A percentile compares a stretch with the other conserved stretches of the same genome.
These are phyloP conservation scores for Fistulinella prunicolor DNA, from an alignment of 768 basidiomycete species.

Conservation along the genomic window DNA sequence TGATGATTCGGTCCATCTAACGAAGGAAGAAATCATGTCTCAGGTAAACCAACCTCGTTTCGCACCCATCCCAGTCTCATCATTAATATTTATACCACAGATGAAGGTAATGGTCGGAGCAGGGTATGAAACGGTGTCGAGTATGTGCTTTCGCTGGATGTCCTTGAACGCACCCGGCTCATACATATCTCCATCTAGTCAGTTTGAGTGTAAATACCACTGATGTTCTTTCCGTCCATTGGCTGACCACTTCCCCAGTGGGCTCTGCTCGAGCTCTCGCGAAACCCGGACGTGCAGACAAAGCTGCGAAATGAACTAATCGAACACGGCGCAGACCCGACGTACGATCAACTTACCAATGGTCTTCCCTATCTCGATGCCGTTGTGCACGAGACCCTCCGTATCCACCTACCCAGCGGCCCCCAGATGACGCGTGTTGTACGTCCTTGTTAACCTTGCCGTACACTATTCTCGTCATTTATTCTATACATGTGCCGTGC, in stretches of 20 bases:
- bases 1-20: slow-evolving; percentile 22
- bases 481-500: no score
- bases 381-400: no score
- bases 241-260: slow-evolving; percentile 35
- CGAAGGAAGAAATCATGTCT: slow-evolving; percentile 26
- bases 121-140: slow-evolving; percentile 22
- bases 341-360: slow-evolving; percentile 50
- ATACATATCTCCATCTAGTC: no score
- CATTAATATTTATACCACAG: neutral
- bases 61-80: no score
- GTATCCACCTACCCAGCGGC: slow-evolving; percentile 40
- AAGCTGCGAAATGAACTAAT: slow-evolving; percentile 49
- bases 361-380: no score
- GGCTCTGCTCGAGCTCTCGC: slow-evolving; percentile 54
- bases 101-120: slow-evolving; percentile 17
- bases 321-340: slow-evolving; percentile 44
- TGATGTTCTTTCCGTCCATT: neutral
- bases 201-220: slow-evolving; percentile 9
- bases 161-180: neutral
- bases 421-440: slow-evolving; percentile 13
- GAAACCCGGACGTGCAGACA: slow-evolving; percentile 43
- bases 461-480: no score
- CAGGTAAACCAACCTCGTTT: slow-evolving; percentile 14
- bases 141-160: slow-evolving; percentile 1
- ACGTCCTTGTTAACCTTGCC: no score